Conservation (phyloP, 2,329 filamentous ascomycete genomes). For the Juglanconis sp. region DNA sequence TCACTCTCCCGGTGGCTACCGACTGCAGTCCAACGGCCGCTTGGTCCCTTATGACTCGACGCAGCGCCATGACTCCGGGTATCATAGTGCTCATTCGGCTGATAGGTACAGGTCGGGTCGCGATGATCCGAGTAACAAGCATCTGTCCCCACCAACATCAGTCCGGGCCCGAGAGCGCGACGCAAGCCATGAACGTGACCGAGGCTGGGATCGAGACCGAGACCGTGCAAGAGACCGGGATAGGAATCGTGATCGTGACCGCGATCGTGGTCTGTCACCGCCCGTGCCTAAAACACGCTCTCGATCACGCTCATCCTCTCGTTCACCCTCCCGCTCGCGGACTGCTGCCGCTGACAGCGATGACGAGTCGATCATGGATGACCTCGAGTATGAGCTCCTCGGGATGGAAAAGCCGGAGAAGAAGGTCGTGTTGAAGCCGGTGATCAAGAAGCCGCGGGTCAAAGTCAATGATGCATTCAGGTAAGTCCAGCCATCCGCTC, state of each 20-base stretch:
- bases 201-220: background rate
- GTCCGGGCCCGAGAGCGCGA: constrained; percentile 5
- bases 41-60: constrained; percentile 8
- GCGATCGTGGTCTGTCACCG: background rate
- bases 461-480: constrained; percentile 18
- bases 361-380: constrained; percentile 15
- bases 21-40: constrained; percentile 5
- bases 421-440: constrained; percentile 5
- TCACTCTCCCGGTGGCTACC: constrained; percentile 12
- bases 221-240: background rate
- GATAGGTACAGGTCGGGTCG: constrained; percentile 8
- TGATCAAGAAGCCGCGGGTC: constrained; percentile 6
- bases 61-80: constrained; percentile 17
- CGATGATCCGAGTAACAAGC: constrained; percentile 4
- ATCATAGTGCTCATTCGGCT: constrained; percentile 11
- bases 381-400: constrained; percentile 19
- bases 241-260: background rate
- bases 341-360: constrained; percentile 10
- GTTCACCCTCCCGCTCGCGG: background rate
- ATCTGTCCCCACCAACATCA: constrained; percentile 10
- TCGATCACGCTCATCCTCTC: background rate
- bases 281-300: background rate
- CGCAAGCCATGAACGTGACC: background rate
- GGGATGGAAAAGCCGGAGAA: constrained; percentile 14
- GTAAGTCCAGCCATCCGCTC: background rate